These are phyloP conservation scores for Aspergillus calidoustus DNA, from an alignment of 2,329 filamentous ascomycete species.

Conservation along the genomic window DNA sequence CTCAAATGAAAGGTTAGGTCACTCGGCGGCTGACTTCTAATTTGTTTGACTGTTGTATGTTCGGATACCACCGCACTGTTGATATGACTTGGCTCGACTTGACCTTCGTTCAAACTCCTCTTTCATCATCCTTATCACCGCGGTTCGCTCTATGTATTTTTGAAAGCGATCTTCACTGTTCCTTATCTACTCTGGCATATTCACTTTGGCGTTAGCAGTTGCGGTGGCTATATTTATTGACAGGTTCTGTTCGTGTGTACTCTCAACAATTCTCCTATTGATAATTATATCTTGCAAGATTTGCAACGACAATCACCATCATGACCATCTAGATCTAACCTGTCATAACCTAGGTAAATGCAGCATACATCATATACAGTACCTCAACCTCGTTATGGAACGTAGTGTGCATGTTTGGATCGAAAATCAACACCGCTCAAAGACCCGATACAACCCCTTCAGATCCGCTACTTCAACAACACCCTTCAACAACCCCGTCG, in stretches of 20 bases:
- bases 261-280: not conserved
- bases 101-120: slow-evolving; percentile 1
- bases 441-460: slow-evolving; percentile 90
- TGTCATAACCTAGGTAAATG: not conserved
- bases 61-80: not conserved
- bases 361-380: not conserved
- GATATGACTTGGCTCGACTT: not conserved
- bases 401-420: too few species aligned
- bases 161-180: not conserved
- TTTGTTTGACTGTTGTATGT: not conserved
- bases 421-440: slow-evolving; percentile 77
- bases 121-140: not conserved
- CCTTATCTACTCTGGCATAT: slow-evolving; percentile 10
- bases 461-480: slow-evolving; percentile 88
- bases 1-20: slow-evolving; percentile 48
- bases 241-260: not conserved
- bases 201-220: slow-evolving; percentile 8
- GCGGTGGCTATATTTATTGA: not conserved
- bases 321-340: not conserved
- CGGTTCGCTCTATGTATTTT: not conserved
- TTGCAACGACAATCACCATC: not conserved
- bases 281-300: not conserved
- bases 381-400: too few species aligned
- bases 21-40: slow-evolving; percentile 42
- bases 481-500: slow-evolving; percentile 73